These are phyloP conservation scores for Pyracantha coccinea DNA, from an alignment of 331 rosid species.

Conservation along the genomic window DNA sequence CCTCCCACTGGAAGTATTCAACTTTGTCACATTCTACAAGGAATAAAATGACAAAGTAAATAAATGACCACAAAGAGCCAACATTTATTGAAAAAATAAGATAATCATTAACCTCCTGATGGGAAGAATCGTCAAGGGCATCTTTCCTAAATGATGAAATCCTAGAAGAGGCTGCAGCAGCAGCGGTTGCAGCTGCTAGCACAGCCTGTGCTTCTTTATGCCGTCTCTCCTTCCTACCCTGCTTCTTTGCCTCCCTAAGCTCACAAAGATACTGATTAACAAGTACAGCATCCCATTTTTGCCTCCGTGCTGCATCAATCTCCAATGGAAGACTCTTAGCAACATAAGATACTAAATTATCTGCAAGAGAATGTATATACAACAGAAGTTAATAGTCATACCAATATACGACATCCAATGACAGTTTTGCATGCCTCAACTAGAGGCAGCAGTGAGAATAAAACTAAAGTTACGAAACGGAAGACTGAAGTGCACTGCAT, in stretches of 20 bases:
- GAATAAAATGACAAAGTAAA: background rate
- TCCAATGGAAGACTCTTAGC: conserved; percentile 69
- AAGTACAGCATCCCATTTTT: conserved; percentile 81
- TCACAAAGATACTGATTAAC: conserved; percentile 67
- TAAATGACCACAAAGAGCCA: background rate
- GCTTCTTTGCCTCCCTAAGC: conserved; percentile 95
- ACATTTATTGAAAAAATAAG: background rate
- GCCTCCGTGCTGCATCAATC: conserved; percentile 52
- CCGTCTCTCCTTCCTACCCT: conserved; percentile 86
- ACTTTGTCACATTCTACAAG: conserved; percentile 41
- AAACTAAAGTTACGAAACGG: background rate
- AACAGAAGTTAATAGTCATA: conserved; percentile 8
- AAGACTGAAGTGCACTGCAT: conserved; percentile 8
- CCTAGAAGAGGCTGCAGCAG: conserved; percentile 93
- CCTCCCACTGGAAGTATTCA: conserved; percentile 37
- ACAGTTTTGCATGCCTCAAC: background rate
- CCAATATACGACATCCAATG: background rate
- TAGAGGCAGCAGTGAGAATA: background rate
- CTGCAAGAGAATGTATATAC: conserved; percentile 28
- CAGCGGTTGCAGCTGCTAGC: conserved; percentile 98
- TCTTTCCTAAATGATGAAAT: conserved; percentile 86
- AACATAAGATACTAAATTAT: conserved; percentile 49
- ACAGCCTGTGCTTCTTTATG: conserved; percentile 99
- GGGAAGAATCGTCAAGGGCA: conserved; percentile 50
- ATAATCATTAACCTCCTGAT: conserved; percentile 54